Base-by-base conservation (phyloP, 2,329 filamentous ascomycete genomes). In the Samsoniella hepiali region DNA sequence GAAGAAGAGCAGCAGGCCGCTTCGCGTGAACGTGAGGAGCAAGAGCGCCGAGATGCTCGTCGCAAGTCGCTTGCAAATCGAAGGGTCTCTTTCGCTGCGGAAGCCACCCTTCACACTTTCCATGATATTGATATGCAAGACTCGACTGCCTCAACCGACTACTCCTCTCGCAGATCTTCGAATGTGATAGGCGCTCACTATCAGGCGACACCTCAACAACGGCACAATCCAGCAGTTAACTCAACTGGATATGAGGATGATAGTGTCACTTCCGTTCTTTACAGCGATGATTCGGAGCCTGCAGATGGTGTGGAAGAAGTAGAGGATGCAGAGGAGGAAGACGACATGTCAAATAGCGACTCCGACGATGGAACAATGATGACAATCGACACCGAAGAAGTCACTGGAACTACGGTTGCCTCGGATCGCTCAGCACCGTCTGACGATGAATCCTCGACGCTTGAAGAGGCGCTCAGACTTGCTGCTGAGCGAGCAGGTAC, bases 101-200 rank as follows among this genome's bases (percentile, higher is more conserved):
- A 99, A 77, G 95, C 95, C 13, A 99, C 95, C 3, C 82, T 99
- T 42, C 95, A 99, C 74, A 99, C 95, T 0, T 98, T 96, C 83
- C 93, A 98, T 72, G 93, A 95, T 63, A 86, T 97, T 51, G 94
- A 98, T 72, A 84, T 88, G 73, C 92, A 93, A 71, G 93, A 97
- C 73, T 91, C 91, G 27, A 96, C 93, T 1, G 90, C 89, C 8
- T 90, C 90, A 0, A 90, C 88, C 1, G 91, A 94, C 67, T 57
- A 63, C 17, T 87, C 88, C 11, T 91, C 90, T 13, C 82, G 91
- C 68, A 84, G 91, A 66, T 86, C 88, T 59, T 95, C 92, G 3
- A 85, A 84, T 15, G 73, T 84, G 36, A 79, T 73, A 1, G 71
- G 72, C 3, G 27, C 34, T 42, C 62, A 59, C 13, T 29, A 53